These are phyloP conservation scores for Ophiostoma populinum DNA, from an alignment of 2,329 filamentous ascomycete species.

Conservation along the genomic window DNA sequence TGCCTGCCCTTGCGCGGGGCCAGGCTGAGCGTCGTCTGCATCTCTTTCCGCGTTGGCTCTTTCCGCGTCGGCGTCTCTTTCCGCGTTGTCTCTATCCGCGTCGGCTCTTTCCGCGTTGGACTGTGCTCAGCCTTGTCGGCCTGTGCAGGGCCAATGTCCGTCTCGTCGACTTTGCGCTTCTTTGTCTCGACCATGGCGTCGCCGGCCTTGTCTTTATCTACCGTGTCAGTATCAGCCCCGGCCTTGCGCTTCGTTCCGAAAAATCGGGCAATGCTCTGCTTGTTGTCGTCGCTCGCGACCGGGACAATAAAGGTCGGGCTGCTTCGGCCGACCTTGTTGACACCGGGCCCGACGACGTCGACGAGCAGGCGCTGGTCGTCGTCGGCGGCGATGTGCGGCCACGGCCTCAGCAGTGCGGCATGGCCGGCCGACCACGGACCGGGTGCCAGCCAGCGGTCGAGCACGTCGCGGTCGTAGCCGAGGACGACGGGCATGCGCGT, in stretches of 20 bases:
- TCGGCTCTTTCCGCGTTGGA: too few relatives aligned
- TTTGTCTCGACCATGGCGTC: not conserved
- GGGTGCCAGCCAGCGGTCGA: constrained; percentile 72
- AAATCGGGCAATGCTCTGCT: constrained; percentile 86
- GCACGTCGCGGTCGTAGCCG: constrained; percentile 52
- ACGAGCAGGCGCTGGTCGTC: constrained; percentile 40
- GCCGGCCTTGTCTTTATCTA: not conserved
- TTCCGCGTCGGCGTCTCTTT: too few relatives aligned
- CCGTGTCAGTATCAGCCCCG: constrained; percentile 18
- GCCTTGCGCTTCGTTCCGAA: constrained; percentile 41
- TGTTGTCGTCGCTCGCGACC: constrained; percentile 71
- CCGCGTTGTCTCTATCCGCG: too few relatives aligned
- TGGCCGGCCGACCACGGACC: constrained; percentile 60
- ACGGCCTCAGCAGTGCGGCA: constrained; percentile 59
- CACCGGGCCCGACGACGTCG: constrained; percentile 71
- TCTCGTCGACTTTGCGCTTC: too few relatives aligned
- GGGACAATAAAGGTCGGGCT: constrained; percentile 71
- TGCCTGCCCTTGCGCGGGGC: too few relatives aligned
- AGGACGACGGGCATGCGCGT: constrained; percentile 92
- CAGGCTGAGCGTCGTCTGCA: too few relatives aligned
- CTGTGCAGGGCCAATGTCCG: too few relatives aligned
- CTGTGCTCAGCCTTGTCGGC: too few relatives aligned
- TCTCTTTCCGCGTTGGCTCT: too few relatives aligned
- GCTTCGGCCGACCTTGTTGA: constrained; percentile 88
- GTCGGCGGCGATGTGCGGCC: constrained; percentile 14